Evolutionary conservation across 805 yeast species (phyloP), one percentile per base, ranked within the genome.

Genomic region (Kregervanrija delftensis): DNA sequence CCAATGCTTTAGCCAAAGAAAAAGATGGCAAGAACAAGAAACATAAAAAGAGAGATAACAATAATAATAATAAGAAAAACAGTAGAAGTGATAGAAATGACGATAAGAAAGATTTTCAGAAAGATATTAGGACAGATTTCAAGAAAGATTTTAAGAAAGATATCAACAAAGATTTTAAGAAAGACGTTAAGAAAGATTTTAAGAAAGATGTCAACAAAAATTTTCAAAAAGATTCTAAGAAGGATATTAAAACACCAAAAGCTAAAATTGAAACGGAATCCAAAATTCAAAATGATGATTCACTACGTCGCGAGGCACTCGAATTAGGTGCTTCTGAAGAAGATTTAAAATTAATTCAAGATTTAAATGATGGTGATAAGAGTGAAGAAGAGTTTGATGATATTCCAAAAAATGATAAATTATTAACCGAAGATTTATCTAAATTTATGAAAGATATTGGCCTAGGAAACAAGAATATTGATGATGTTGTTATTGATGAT

Each of bases 261-360:
- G 33, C 22, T 31, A 35, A 31, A 22, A 28, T 34, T 13, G 33
- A 22, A 6, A 39, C 42, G 11, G 58, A 47, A n/a, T 37, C 47
- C 13, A 45, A 44, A 11, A 22, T 33, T 12, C 74, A 67, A n/a
- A 30, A 36, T 32, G 42, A 42, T 12, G 44, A 38, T 15, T 11
- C 38, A 10, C 61, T 86, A 40, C 79, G 84, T 53, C 77, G 80
- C 48, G 95, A 84, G 66, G 95, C 95, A 2, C 60, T 81, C 11
- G 81, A 81, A 16, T 66, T 90, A 30, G 96, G 97, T 32, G 98
- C 96, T 15, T 74, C 87, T 12, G 93, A 86, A 53, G 90, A 81
- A 16, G 97, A 89, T 61, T 59, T 90, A 39, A 73, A 76, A 37
- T 64, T 89, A 41, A 53, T 90, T 11, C 72, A 73, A 32, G 84